Percentiles rank a stretch among this genome's conserved stretches.
phyloP scores from a whole-genome alignment of 1,139 yeast genomes.

The Sugiyamaella grinbergsii region DNA sequence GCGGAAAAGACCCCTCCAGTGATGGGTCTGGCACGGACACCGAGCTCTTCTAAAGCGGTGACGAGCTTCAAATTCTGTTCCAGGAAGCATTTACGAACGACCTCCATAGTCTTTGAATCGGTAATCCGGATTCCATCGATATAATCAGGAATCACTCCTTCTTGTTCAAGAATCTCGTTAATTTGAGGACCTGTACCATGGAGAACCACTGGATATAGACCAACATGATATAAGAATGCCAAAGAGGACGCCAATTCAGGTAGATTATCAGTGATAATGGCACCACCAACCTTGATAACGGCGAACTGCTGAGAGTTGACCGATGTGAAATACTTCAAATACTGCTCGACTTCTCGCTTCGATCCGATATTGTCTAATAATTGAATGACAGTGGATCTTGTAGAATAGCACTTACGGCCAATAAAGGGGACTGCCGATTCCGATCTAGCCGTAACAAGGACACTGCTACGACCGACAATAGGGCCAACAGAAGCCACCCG shows the following conservation, averaged over 20 bases:
- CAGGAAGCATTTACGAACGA: slow-evolving; percentile 90
- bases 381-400: slow-evolving; percentile 94
- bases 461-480: neutral
- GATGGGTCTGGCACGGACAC: slow-evolving; percentile 97
- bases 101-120: slow-evolving; percentile 91
- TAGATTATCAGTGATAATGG: slow-evolving; percentile 91
- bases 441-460: neutral
- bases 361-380: slow-evolving; percentile 93
- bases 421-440: neutral
- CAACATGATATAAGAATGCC: slow-evolving; percentile 95
- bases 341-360: slow-evolving; percentile 96
- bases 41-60: slow-evolving; percentile 93
- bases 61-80: slow-evolving; percentile 94
- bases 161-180: slow-evolving; percentile 87
- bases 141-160: slow-evolving; percentile 94
- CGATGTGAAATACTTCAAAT: slow-evolving; percentile 91
- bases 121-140: slow-evolving; percentile 97
- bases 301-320: slow-evolving; percentile 95
- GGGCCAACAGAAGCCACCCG: slow-evolving; percentile 1
- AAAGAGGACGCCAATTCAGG: slow-evolving; percentile 92
- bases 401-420: slow-evolving; percentile 45
- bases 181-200: slow-evolving; percentile 99
- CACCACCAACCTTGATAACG: slow-evolving; percentile 98
- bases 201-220: slow-evolving; percentile 91
- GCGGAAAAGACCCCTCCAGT: slow-evolving; percentile 98